Evolutionary conservation across 163 green algal species (phyloP).

Genomic region (Scenedesmus sp.): DNA sequence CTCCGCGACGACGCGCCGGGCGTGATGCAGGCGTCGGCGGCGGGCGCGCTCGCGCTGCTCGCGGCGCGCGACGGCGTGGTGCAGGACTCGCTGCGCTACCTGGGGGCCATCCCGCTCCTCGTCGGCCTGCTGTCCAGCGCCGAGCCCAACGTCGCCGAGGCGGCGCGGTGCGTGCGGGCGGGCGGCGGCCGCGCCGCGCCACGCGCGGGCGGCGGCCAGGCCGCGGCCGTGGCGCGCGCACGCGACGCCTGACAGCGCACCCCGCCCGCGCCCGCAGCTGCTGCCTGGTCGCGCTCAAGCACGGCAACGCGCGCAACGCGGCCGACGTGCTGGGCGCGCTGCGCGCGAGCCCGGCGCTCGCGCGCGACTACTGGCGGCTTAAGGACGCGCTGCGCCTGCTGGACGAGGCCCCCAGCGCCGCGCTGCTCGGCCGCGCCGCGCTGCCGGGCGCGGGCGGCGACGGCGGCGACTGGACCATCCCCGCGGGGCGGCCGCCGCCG

Average conservation of each 20-base stretch:
- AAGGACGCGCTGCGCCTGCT: conserved; percentile 46
- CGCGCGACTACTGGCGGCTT: conserved; percentile 41
- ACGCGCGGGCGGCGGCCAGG: no score
- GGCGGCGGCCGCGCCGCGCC: no score
- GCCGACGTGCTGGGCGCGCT: conserved; percentile 29
- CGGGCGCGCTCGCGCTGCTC: conserved; percentile 54
- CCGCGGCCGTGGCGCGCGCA: not conserved
- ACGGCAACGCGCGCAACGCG: conserved; percentile 38
- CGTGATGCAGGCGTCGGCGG: conserved; percentile 57
- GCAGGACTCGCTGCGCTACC: conserved; percentile 64
- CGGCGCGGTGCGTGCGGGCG: conserved; percentile 11
- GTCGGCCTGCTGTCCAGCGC: conserved; percentile 56
- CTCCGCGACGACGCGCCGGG: conserved; percentile 57
- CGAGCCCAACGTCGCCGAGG: conserved; percentile 21
- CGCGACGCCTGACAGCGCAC: not conserved
- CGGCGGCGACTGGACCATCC: not conserved
- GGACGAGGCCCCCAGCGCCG: conserved; percentile 11
- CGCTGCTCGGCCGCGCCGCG: not conserved
- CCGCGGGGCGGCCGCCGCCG: not conserved
- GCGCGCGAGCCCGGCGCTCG: conserved; percentile 5
- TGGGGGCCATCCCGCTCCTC: conserved; percentile 59
- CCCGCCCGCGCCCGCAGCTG: not conserved
- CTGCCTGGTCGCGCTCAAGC: conserved; percentile 39
- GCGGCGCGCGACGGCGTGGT: conserved; percentile 59
- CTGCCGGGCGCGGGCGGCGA: not conserved